Percentiles rank a stretch among this genome's conserved stretches.
These are phyloP conservation scores for Nephelium lappaceum DNA, from an alignment of 345 rosid genomes.

Conservation along the genomic window DNA sequence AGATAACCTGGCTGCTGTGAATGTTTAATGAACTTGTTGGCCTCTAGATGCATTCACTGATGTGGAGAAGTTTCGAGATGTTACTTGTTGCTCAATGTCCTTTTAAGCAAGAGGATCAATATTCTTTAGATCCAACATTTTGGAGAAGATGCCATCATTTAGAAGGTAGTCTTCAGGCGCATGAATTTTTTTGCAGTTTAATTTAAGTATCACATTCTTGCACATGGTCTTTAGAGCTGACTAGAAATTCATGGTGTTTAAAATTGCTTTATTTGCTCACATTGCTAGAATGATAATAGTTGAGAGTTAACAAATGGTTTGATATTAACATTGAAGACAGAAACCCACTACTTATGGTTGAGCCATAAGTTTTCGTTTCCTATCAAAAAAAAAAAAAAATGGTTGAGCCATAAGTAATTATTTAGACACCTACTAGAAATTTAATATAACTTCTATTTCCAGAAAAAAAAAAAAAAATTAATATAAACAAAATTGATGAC, in stretches of 20 bases:
- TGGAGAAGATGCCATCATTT: constrained; percentile 5
- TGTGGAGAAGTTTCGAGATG: not conserved
- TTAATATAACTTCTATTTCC: not conserved
- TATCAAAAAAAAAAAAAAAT: no score
- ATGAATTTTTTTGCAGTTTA: not conserved
- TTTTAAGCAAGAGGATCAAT: not conserved
- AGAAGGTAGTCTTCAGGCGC: not conserved
- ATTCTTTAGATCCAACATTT: constrained; percentile 8
- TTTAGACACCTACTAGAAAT: not conserved
- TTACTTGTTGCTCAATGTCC: not conserved
- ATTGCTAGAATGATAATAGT: not conserved
- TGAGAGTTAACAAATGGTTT: not conserved
- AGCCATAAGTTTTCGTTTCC: not conserved
- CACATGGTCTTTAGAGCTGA: not conserved
- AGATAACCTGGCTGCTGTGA: not conserved
- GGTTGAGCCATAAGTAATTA: not conserved
- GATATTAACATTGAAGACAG: not conserved
- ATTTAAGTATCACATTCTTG: not conserved
- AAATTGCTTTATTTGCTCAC: not conserved
- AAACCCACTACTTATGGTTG: not conserved
- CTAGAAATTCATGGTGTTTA: not conserved
- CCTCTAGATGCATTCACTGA: not conserved
- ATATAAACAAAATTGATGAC: not conserved
- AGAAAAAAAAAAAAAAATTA: no score
- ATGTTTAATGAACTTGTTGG: not conserved